Evolutionary conservation across 306 rosid species (phyloP).

Genomic region (Psophocarpus tetragonolobus): DNA sequence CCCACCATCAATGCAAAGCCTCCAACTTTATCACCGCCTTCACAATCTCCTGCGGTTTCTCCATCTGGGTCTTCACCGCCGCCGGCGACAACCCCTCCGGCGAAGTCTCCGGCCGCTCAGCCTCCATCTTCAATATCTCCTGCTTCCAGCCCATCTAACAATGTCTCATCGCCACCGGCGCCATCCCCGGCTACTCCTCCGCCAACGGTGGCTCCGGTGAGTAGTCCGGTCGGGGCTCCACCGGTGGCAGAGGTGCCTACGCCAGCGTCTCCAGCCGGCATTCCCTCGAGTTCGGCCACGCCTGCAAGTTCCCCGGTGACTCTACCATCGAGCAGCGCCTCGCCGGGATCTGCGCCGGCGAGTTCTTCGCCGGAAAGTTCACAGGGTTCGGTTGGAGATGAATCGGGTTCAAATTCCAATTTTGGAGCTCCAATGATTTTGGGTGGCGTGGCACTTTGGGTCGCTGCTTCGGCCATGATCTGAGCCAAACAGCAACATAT

Average conservation of each 20-base stretch:
- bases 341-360: slow-evolving; percentile 55
- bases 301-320: slow-evolving; percentile 54
- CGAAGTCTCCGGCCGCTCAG: slow-evolving; percentile 35
- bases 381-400: slow-evolving; percentile 49
- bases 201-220: slow-evolving; percentile 44
- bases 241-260: slow-evolving; percentile 49
- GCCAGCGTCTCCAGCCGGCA: slow-evolving; percentile 40
- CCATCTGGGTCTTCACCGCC: slow-evolving; percentile 20
- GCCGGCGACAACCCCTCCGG: slow-evolving; percentile 34
- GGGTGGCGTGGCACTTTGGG: slow-evolving; percentile 46
- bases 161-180: slow-evolving; percentile 50
- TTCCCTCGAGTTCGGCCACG: slow-evolving; percentile 61
- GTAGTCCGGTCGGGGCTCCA: slow-evolving; percentile 50
- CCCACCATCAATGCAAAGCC: slow-evolving; percentile 62
- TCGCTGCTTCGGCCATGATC: slow-evolving; percentile 47
- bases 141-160: slow-evolving; percentile 49
- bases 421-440: slow-evolving; percentile 39
- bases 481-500: slow-evolving; percentile 1
- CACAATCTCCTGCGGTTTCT: slow-evolving; percentile 44
- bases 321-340: slow-evolving; percentile 52
- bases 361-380: slow-evolving; percentile 62
- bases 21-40: slow-evolving; percentile 58
- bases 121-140: slow-evolving; percentile 46
- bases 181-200: slow-evolving; percentile 47
- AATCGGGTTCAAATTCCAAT: slow-evolving; percentile 50